Evolutionary conservation across 495 filamentous ascomycete species (phyloP), one percentile per base, ranked within the genome.

Genomic region (Hypoxylon fragiforme): DNA sequence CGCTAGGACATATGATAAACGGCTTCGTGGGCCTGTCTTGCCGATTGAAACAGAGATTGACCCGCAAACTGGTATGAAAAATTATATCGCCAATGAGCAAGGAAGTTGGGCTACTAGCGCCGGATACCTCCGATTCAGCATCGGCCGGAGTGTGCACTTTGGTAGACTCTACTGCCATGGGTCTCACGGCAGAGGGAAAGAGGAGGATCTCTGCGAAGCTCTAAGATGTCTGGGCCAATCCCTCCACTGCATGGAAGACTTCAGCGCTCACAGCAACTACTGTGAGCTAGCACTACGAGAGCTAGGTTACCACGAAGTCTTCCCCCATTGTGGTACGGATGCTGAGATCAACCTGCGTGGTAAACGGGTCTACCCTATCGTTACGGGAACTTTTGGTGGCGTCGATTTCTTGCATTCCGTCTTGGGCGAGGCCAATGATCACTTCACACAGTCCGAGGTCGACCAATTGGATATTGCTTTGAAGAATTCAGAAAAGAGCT

Each of bases 391-490:
- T 8, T 95, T 98, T 71, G 94, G 94, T 13, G 91, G 85, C 57
- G 92, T 97, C 16, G 94, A 97, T 60, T 98, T 98, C 70, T 78
- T 97, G 64, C 94, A 98, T 69, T 95, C 90, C 0, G 91, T 98
- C n/a, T 77, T 97, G 6, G 94, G 94, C 28, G 94, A 98, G 67
- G 92, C 91, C 16, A 95, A 84, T 14, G 94, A 98, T 65, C 91
- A 96, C 64, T 91, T 98, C 71, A 92, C 92, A 3, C 94, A 97
- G 66, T 89, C 89, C 12, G 94, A 98, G 70, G 84, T 98, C 41
- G 89, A 96, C 37, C 85, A 97, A 65, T 83, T 97, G 66, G 86
- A 97, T 61, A 71, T 79, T 21, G 88, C 85, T 7, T 81, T 98
- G 19, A 75, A 80, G 64, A 75, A 75, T 46, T 77, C 77, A 12